Evolutionary conservation across 768 basidiomycete species (phyloP), one percentile per base, ranked within the genome.

Genomic region (Psilocybe cyanescens): DNA sequence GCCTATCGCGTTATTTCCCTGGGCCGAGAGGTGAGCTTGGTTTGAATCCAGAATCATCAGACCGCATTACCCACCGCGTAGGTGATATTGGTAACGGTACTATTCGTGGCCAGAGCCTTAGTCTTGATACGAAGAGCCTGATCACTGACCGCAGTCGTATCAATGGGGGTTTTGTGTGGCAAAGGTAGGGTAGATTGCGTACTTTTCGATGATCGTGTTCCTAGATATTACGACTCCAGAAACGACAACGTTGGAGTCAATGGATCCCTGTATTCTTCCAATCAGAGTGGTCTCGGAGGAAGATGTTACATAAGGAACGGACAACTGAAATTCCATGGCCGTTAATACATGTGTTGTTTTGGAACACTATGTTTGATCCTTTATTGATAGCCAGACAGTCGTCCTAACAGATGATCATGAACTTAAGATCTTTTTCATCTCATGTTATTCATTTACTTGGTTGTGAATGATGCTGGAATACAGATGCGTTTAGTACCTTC

Each of bases 291-390:
- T 2, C 29, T 44, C 19, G 19, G 5, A 52, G 17, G 17, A n/a
- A 35, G 45, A n/a, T 12, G 31, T 28, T 28, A 28, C 56, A 28
- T 11, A 41, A 30, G 33, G 17, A 41, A 49, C 65, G 46, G 45
- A 64, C 89, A 29, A 90, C 78, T 3, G 86, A 87, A 62, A 88
- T 83, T 30, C 89, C 88, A 52, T 91, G 89, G 3, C 89, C 88
- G 29, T 79, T 78, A 2, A 74, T 71, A 72, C 89, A 90, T 24
- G 73, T 74, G 69, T 88, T 87, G 28, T 81, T 68, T 57, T 74
- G 73, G 74, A 89, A 78, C 28, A 74, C 41, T 48, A 85, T 82
- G 62, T 81, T 82, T 5, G 73, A 60, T 3, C 79, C 79, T 55
- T 69, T 73, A 60, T 79, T 79, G 55, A 81, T 78, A 17, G 89